A percentile compares a stretch with the other conserved stretches of the same genome.
Evolutionary conservation across 148 eudicot species (phyloP).

Genomic region (Diospyros kaki): DNA sequence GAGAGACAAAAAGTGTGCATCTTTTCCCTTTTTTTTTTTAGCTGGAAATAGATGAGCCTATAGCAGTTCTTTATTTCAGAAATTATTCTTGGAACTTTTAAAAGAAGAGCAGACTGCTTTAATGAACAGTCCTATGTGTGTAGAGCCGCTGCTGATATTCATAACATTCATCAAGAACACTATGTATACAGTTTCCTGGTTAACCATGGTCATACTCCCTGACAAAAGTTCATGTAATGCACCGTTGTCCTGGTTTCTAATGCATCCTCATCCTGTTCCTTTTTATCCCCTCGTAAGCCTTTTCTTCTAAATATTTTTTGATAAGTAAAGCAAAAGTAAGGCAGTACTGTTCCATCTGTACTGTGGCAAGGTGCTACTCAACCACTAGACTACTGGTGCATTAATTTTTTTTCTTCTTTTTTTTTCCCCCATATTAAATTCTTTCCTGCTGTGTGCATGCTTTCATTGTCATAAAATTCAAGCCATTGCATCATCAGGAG

Average conservation of each 20-base stretch:
- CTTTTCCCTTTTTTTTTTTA: too few species aligned
- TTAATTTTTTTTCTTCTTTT: too few species aligned
- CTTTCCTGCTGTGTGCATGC: too few species aligned
- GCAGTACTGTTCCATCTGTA: too few species aligned
- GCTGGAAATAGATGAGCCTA: neutral
- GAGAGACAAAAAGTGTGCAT: too few species aligned
- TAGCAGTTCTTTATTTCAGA: neutral
- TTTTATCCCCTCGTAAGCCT: neutral
- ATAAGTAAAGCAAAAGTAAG: too few species aligned
- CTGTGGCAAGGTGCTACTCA: too few species aligned
- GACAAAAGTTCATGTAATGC: neutral
- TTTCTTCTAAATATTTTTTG: too few species aligned
- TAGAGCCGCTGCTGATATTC: neutral
- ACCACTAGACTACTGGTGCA: too few species aligned
- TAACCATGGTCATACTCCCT: neutral
- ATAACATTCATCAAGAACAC: neutral
- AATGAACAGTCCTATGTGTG: neutral
- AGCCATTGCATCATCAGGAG: neutral
- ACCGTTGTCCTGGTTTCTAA: neutral
- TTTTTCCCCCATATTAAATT: too few species aligned
- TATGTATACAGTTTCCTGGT: neutral
- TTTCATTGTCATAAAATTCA: neutral
- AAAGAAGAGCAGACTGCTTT: neutral
- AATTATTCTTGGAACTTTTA: neutral
- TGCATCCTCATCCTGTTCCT: neutral